A percentile compares a stretch with the other conserved stretches of the same genome.
phyloP scores from a whole-genome alignment of 148 eudicot genomes.

The Cornus kousa region DNA sequence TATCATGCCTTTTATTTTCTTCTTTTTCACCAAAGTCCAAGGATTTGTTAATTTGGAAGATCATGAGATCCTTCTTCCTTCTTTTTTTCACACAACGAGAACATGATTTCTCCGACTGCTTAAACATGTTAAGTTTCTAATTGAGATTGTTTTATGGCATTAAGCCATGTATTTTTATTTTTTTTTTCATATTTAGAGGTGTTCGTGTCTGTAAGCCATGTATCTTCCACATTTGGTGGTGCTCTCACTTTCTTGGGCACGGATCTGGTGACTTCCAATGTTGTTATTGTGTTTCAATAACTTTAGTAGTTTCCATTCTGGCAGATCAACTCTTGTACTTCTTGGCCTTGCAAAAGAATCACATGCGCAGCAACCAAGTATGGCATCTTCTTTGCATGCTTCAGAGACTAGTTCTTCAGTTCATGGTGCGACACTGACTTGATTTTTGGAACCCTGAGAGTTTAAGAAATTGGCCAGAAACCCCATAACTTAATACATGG shows the following conservation, averaged over 20 bases:
- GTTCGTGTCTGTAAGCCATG: neutral
- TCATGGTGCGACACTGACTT: conserved; percentile 50
- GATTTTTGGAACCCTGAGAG: conserved; percentile 4
- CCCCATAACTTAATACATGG: neutral
- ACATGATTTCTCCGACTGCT: neutral
- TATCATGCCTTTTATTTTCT: neutral
- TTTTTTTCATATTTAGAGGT: too few relatives aligned
- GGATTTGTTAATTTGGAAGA: neutral
- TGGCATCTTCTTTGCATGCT: conserved; percentile 30
- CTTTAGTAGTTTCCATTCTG: conserved; percentile 9
- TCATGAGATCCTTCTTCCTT: neutral
- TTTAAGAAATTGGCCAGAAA: neutral
- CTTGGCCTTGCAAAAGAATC: conserved; percentile 66
- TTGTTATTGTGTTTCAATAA: neutral
- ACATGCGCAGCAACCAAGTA: conserved; percentile 33
- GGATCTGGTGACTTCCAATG: neutral
- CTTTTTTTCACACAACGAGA: neutral
- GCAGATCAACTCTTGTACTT: conserved; percentile 58
- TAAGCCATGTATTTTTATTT: neutral
- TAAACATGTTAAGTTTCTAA: neutral
- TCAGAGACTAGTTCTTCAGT: conserved; percentile 41
- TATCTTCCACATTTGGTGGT: neutral
- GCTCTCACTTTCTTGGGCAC: neutral
- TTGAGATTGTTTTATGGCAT: neutral
- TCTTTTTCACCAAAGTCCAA: neutral